Evolutionary conservation across 768 basidiomycete genomes (phyloP).

Genomic region (Amanita phalloides): DNA sequence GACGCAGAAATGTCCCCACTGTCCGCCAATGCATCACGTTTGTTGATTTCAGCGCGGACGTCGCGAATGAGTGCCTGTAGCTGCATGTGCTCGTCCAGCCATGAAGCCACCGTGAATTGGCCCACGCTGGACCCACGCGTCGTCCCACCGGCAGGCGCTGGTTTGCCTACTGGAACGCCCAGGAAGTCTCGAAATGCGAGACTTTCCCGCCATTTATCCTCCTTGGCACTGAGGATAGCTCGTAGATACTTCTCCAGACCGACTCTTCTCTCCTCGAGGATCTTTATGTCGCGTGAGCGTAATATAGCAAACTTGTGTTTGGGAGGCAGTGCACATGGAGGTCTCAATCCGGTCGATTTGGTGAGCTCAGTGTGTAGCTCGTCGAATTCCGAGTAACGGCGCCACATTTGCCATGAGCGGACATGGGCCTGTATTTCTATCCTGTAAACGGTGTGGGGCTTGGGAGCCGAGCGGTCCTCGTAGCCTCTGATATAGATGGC

Average conservation of each 20-base stretch:
- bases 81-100: slow-evolving; percentile 85
- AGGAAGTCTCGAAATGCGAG: slow-evolving; percentile 82
- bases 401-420: slow-evolving; percentile 88
- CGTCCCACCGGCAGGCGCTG: slow-evolving; percentile 19
- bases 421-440: slow-evolving; percentile 84
- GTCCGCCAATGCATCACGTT: slow-evolving; percentile 76
- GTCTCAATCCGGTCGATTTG: slow-evolving; percentile 68
- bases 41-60: slow-evolving; percentile 78
- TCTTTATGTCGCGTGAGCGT: slow-evolving; percentile 44
- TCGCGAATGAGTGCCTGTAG: slow-evolving; percentile 69
- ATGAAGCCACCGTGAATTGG: slow-evolving; percentile 66
- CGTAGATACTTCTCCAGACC: slow-evolving; percentile 82
- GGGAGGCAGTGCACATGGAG: slow-evolving; percentile 72
- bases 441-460: slow-evolving; percentile 72
- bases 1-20: slow-evolving; percentile 64
- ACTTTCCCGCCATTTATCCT: slow-evolving; percentile 72
- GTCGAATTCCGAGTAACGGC: slow-evolving; percentile 91
- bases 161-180: slow-evolving; percentile 59
- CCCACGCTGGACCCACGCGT: slow-evolving; percentile 17
- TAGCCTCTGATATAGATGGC: slow-evolving; percentile 59
- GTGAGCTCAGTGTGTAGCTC: slow-evolving; percentile 76
- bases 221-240: slow-evolving; percentile 72
- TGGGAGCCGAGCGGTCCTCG: slow-evolving; percentile 61
- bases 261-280: slow-evolving; percentile 66
- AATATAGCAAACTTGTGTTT: slow-evolving; percentile 73